Conservation (phyloP, 169 alveolate genomes). For the Eimeria zaria region DNA sequence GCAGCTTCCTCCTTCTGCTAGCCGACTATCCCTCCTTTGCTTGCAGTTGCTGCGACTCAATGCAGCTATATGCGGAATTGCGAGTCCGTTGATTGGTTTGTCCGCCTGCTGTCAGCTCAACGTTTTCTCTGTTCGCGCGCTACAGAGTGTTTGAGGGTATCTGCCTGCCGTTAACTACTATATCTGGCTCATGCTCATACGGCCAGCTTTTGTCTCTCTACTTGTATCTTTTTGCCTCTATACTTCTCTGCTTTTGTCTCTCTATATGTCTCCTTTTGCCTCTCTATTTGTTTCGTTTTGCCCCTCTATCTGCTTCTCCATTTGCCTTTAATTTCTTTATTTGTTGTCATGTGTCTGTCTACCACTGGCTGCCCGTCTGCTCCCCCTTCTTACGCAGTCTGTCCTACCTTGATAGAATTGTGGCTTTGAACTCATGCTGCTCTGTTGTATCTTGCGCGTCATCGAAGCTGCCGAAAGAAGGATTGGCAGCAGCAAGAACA, state of each 20-base stretch:
- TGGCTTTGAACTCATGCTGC: conserved; percentile 99
- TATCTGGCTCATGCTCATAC: too few species aligned
- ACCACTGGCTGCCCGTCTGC: neutral
- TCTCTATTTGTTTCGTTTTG: too few species aligned
- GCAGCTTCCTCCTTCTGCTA: neutral
- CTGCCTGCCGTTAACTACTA: neutral
- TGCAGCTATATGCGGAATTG: too few species aligned
- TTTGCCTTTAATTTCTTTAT: neutral
- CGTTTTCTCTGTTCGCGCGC: neutral
- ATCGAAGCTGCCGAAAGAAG: conserved; percentile 99
- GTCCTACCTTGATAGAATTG: conserved; percentile 93
- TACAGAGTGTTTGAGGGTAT: neutral
- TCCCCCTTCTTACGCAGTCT: neutral
- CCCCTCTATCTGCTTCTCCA: too few species aligned
- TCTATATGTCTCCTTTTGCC: too few species aligned
- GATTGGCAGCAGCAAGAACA: conserved; percentile 99
- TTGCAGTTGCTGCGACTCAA: too few species aligned
- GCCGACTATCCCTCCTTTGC: too few species aligned
- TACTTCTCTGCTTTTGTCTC: neutral
- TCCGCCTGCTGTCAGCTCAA: too few species aligned
- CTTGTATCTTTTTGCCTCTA: neutral
- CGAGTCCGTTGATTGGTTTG: too few species aligned
- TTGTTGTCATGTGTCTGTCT: neutral
- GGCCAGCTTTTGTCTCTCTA: neutral
- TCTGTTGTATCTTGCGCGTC: conserved; percentile 98